Base-by-base conservation (phyloP, 1,284 basidiomycete species). In the Coniophora puteana region DNA sequence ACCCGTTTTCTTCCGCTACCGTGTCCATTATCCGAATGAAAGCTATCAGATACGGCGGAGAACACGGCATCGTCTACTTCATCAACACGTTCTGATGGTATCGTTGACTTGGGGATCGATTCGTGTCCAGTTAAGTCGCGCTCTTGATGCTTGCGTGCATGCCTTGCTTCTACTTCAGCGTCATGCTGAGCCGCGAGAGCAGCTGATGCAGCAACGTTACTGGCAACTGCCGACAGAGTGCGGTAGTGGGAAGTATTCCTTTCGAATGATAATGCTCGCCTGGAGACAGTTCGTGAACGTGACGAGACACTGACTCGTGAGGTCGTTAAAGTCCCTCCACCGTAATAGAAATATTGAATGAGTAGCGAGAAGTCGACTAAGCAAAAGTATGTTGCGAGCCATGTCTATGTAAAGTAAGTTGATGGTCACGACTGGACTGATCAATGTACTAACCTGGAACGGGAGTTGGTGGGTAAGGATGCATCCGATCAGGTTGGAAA, bases 391-490 rank as follows among this genome's bases (percentile, higher is more conserved):
- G 75, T 73, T 3, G 93, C 92, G 35, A 96, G 86, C 57, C 81
- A 90, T 29, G 81, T 95, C 88, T 96, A 53, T 21, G 43, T 12
- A 25, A 17, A 30, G 40, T 12, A 11, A 18, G 23, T 45, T 28
- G 17, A 33, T 5, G 28, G 23, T 14, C 24, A 17, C 5, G 37
- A 24, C 29, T 20, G 43, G 43, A 25, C 40, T 40, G 31, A 47
- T 40, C 37, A 39, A 39, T 43, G 36, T 41, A 29, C 76, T 53
- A 58, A 89, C 91, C 66, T 94, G 93, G 63, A 97, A 96, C 11
- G 91, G 91, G n/a, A 96, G 74, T 57, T 96, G 93, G 53, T 86
- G 75, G 1, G 93, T 96, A 39, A 97, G 71, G 46, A 96, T 63
- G 62, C 93, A 95, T 11, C 92, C 90, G 51, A 95, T 65, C 27